These are phyloP conservation scores for Fomitopsis pinicola DNA, from an alignment of 1,284 basidiomycete species.

Conservation along the genomic window DNA sequence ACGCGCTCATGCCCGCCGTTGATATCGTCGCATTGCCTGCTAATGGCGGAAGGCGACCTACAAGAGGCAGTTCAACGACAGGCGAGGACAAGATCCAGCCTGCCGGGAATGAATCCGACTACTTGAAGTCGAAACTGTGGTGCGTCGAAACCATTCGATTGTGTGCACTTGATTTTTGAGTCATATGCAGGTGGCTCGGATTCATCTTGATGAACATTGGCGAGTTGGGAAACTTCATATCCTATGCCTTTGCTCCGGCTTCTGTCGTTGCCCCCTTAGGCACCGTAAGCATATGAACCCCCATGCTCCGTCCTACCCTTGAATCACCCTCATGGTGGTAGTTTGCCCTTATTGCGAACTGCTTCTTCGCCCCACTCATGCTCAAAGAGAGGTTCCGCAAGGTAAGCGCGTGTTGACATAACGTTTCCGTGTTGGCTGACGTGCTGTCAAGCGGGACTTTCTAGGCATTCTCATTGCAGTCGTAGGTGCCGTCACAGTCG, in stretches of 20 bases:
- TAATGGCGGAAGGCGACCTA: not conserved
- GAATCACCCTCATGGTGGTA: constrained; percentile 21
- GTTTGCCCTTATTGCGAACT: constrained; percentile 93
- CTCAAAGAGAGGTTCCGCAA: constrained; percentile 75
- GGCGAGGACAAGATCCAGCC: constrained; percentile 29
- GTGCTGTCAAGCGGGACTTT: constrained; percentile 62
- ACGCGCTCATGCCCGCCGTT: constrained; percentile 22
- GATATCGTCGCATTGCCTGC: constrained; percentile 17
- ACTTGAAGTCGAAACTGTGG: constrained; percentile 84
- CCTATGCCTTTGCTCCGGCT: constrained; percentile 87
- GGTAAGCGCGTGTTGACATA: constrained; percentile 31
- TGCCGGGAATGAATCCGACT: constrained; percentile 49
- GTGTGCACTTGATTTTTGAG: constrained; percentile 1
- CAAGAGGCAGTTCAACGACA: constrained; percentile 3
- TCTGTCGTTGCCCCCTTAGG: constrained; percentile 94
- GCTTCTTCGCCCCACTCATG: constrained; percentile 88
- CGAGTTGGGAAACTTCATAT: constrained; percentile 89
- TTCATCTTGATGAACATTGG: constrained; percentile 89
- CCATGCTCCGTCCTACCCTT: not conserved
- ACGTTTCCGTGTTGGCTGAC: constrained; percentile 7
- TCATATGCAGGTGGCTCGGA: constrained; percentile 76
- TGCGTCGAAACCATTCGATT: constrained; percentile 23
- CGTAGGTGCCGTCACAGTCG: constrained; percentile 88
- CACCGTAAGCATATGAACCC: constrained; percentile 53
- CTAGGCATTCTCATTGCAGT: constrained; percentile 82